Percentiles rank a stretch among this genome's conserved stretches.
Conservation (phyloP, 75 land plant genomes). For the Isoetes taiwanensis region DNA sequence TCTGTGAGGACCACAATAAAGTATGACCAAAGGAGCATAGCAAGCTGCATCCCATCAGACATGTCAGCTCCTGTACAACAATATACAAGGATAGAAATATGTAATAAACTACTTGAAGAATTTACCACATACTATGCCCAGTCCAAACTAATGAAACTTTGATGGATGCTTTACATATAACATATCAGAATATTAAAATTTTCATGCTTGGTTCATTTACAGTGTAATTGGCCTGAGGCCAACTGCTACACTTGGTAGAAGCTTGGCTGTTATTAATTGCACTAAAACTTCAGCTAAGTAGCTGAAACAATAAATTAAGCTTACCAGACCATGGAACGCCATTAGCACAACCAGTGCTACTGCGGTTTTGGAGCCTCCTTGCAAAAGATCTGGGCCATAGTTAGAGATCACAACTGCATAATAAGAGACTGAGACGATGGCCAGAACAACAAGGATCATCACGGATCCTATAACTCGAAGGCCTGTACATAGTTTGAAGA, state of each 20-base stretch:
- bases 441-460: slow-evolving; percentile 59
- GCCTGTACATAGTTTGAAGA: slow-evolving; percentile 57
- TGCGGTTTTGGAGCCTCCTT: slow-evolving; percentile 8
- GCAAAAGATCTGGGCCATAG: slow-evolving; percentile 20
- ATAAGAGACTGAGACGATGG: slow-evolving; percentile 50
- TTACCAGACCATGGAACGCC: slow-evolving; percentile 22
- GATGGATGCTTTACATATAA: no score
- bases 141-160: no score
- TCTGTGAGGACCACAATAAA: slow-evolving; percentile 17
- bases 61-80: no score
- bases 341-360: slow-evolving; percentile 12
- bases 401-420: slow-evolving; percentile 46
- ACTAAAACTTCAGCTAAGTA: background rate
- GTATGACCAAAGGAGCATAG: slow-evolving; percentile 28
- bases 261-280: no score
- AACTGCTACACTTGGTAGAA: no score
- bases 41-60: slow-evolving; percentile 22
- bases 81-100: no score
- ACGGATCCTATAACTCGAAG: slow-evolving; percentile 50
- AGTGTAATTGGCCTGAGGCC: no score
- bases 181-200: no score
- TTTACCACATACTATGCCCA: no score
- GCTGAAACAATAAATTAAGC: background rate
- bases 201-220: no score
- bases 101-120: no score